Conservation (phyloP, 495 filamentous ascomycete genomes). For the Pyronema domesticum region DNA sequence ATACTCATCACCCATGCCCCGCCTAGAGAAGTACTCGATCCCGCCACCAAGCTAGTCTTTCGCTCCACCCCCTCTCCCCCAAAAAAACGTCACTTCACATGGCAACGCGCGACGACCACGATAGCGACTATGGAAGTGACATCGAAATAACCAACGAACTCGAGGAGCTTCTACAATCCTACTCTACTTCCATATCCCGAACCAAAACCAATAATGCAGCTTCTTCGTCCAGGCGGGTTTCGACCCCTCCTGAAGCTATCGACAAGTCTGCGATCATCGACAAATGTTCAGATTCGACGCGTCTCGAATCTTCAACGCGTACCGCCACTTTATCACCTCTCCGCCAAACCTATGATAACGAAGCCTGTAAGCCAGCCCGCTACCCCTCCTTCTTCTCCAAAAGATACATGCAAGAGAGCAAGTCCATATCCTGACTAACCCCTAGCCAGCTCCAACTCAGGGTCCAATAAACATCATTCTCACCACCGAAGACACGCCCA, state of each 20-base stretch:
- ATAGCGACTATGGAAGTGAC: slow-evolving; percentile 27
- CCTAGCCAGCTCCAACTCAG: neutral
- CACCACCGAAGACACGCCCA: neutral
- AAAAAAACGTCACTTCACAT: too few relatives aligned
- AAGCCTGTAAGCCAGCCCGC: neutral
- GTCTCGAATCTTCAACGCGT: slow-evolving; percentile 1
- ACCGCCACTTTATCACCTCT: neutral
- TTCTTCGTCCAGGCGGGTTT: too few relatives aligned
- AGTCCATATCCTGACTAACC: slow-evolving; percentile 1
- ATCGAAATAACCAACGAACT: slow-evolving; percentile 15
- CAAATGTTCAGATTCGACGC: neutral
- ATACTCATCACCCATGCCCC: too few relatives aligned
- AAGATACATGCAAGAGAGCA: neutral
- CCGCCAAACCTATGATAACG: neutral
- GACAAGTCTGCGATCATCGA: neutral
- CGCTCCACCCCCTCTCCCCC: too few relatives aligned
- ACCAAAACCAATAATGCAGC: neutral
- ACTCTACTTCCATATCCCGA: neutral
- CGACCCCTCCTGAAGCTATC: too few relatives aligned
- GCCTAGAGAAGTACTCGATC: too few relatives aligned
- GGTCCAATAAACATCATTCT: neutral
- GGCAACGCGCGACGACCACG: too few relatives aligned
- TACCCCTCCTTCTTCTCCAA: neutral
- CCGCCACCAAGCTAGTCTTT: too few relatives aligned
- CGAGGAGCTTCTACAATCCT: slow-evolving; percentile 14